Evolutionary conservation across 148 eudicot species (phyloP).

Genomic region (Fagopyrum homotropicum): DNA sequence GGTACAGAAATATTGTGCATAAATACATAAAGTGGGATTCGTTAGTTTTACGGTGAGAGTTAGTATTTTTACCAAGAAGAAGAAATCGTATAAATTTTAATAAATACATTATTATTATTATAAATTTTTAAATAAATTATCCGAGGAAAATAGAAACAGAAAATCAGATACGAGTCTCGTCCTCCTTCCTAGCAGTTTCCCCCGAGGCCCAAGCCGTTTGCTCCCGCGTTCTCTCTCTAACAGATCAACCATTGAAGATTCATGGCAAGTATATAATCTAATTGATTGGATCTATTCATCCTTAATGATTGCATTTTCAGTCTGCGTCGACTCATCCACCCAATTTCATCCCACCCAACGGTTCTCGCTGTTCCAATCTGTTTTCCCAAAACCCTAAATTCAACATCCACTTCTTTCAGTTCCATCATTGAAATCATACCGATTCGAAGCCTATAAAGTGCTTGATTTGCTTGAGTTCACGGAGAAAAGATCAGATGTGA

Average conservation of each 20-base stretch:
- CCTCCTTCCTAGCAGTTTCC: neutral
- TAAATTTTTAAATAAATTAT: too few species aligned
- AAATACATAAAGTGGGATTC: too few species aligned
- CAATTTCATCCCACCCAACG: neutral
- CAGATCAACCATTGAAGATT: neutral
- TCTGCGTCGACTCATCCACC: too few species aligned
- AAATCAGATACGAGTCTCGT: neutral
- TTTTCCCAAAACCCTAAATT: neutral
- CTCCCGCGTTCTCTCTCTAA: conserved; percentile 2
- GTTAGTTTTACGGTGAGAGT: too few species aligned
- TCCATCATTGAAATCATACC: neutral
- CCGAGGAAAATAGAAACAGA: too few species aligned
- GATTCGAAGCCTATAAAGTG: neutral
- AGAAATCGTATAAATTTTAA: too few species aligned
- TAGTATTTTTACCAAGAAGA: too few species aligned
- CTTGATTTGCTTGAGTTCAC: neutral
- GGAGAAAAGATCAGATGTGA: neutral
- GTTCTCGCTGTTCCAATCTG: neutral
- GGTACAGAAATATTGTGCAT: too few species aligned
- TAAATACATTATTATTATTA: too few species aligned
- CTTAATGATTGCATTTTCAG: neutral
- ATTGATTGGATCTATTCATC: neutral
- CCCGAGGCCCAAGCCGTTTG: neutral
- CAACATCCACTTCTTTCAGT: neutral
- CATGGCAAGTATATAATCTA: neutral